Evolutionary conservation across 2,329 filamentous ascomycete genomes (phyloP).

Genomic region (Thelonectria blattea): DNA sequence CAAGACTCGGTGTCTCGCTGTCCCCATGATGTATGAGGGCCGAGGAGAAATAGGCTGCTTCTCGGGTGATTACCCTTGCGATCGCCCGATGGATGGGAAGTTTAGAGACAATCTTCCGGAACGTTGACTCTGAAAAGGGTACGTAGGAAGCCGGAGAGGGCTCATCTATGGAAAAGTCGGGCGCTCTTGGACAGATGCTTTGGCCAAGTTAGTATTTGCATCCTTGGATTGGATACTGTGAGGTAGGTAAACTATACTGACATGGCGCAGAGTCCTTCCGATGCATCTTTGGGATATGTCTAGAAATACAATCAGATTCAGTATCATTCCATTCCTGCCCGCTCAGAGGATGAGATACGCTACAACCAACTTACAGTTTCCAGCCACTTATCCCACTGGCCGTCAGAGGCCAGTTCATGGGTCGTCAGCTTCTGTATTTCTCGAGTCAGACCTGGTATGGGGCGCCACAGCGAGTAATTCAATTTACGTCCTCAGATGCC

Average conservation of each 20-base stretch:
- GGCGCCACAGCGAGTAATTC: too few relatives aligned
- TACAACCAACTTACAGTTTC: not conserved
- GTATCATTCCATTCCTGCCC: not conserved
- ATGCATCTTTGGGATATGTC: not conserved
- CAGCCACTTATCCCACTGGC: not conserved
- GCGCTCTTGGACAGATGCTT: constrained; percentile 10
- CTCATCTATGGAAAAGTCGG: constrained; percentile 3
- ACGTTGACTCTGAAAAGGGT: constrained; percentile 1
- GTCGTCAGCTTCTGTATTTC: not conserved
- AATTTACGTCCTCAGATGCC: not conserved
- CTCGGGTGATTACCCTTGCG: not conserved
- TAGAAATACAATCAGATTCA: not conserved
- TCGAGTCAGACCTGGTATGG: not conserved
- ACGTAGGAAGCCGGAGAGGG: constrained; percentile 6
- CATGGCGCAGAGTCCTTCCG: not conserved
- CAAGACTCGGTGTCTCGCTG: not conserved
- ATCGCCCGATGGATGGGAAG: constrained; percentile 6
- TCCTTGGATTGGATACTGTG: not conserved
- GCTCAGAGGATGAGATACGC: not conserved
- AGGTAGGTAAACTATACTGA: not conserved
- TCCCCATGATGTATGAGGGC: not conserved
- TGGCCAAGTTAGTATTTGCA: not conserved
- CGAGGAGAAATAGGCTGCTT: constrained; percentile 1
- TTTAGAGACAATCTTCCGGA: not conserved
- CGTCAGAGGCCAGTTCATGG: not conserved